phyloP scores from a whole-genome alignment of 495 filamentous ascomycete genomes.

The Parathielavia appendiculata region DNA sequence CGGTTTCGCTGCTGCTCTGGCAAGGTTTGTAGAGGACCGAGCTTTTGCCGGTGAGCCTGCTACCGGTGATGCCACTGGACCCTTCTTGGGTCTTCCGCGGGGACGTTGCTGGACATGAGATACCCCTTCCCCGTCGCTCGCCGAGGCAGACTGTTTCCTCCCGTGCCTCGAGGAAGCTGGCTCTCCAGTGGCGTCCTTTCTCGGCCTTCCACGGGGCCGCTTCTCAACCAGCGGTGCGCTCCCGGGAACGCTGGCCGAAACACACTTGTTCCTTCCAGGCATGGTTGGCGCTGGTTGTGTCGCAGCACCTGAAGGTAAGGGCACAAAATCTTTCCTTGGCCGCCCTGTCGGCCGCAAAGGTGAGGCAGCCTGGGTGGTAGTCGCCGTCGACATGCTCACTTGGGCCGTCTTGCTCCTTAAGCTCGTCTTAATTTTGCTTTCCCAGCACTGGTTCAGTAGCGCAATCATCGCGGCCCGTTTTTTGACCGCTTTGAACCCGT shows the following conservation, averaged over 20 bases:
- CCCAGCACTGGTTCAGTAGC: conserved; percentile 69
- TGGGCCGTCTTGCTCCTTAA: not conserved
- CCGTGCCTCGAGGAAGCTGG: not conserved
- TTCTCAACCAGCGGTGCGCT: not conserved
- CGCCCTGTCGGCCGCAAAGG: conserved; percentile 41
- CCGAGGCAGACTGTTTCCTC: not conserved
- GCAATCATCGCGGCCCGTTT: conserved; percentile 66
- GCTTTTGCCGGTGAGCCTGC: conserved; percentile 13
- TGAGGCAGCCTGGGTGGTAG: conserved; percentile 18
- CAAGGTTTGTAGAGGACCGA: conserved; percentile 3
- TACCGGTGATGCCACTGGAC: conserved; percentile 7
- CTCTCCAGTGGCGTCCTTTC: conserved; percentile 12
- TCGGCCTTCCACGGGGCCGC: conserved; percentile 22
- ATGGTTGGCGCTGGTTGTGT: not conserved
- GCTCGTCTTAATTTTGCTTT: conserved; percentile 34
- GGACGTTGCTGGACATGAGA: not conserved
- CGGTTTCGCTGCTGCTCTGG: conserved; percentile 14
- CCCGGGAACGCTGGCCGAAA: not conserved
- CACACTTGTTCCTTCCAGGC: not conserved
- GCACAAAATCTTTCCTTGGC: conserved; percentile 34
- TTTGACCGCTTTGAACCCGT: conserved; percentile 72
- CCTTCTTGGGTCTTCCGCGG: conserved; percentile 24
- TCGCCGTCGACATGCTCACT: conserved; percentile 25
- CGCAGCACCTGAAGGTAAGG: conserved; percentile 11
- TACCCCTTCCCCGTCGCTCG: not conserved